Evolutionary conservation across 306 rosid species (phyloP), one percentile per base, ranked within the genome.

Genomic region (Albizia julibrissin): DNA sequence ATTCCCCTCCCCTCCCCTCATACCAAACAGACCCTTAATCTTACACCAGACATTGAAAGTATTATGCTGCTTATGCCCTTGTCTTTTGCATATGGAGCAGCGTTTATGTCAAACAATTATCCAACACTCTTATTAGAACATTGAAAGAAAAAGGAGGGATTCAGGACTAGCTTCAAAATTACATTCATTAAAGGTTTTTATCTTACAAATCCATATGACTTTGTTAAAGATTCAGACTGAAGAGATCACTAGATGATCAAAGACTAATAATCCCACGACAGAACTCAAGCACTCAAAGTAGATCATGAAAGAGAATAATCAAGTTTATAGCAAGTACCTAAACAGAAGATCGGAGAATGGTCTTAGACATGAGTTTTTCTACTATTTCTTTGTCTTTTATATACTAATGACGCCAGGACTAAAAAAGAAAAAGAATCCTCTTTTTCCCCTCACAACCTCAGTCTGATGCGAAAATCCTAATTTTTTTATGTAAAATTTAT

Each of bases 281-380:
- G 72, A 74, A 68, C 71, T 67, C 47, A 69, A 79, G 54, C 22
- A 22, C 31, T 40, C 12, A 52, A 81, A n/a, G n/a, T 79, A 68
- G 81, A 85, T 85, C 46, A 73, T 7, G 77, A 52, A 61, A 64
- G 27, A 31, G 37, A 54, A 24, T 37, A 8, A 52, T 68, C 19
- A 73, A 72, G n/a, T 72, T 77, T 70, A 71, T 58, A 56, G 29
- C 29, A 16, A 0, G 4, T 14, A 37, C 16, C 49, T 72, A 75
- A 75, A 59, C 61, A 47, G 22, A 29, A 46, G 69, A 69, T 12
- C 61, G 40, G 62, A 49, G 26, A 61, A 70, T 69, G 69, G 72
- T 47, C 61, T 39, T 69, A n/a, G 47, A 61, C 62, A 50, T 26
- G 69, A 27, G 19, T 27, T 62, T 24, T 64, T 27, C 40, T 26